Conservation (phyloP, 768 basidiomycete genomes). For the Phlebiopsis gigantea region DNA sequence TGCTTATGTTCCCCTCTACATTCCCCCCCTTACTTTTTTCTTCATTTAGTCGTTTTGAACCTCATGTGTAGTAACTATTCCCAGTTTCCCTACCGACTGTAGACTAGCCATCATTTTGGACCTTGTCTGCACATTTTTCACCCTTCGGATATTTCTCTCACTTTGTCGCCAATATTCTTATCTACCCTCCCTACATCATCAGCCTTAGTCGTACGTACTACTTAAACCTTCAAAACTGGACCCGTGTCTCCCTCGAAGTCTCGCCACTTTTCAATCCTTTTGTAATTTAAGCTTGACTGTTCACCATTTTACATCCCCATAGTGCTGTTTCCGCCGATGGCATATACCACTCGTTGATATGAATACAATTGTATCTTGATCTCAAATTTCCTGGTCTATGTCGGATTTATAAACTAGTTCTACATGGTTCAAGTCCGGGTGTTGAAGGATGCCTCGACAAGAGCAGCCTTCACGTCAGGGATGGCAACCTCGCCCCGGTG, state of each 20-base stretch:
- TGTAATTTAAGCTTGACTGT: background rate
- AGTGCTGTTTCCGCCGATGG: background rate
- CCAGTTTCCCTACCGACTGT: slow-evolving; percentile 6
- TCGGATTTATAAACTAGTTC: background rate
- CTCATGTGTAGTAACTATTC: background rate
- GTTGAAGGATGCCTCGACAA: slow-evolving; percentile 45
- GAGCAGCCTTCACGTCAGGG: slow-evolving; percentile 64
- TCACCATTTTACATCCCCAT: background rate
- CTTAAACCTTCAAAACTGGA: background rate
- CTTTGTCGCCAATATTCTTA: background rate
- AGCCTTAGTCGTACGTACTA: background rate
- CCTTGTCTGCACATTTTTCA: background rate
- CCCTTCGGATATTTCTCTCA: background rate
- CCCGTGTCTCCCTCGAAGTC: background rate
- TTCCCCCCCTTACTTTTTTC: background rate
- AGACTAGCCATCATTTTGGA: slow-evolving; percentile 7
- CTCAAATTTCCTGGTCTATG: background rate
- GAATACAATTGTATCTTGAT: background rate
- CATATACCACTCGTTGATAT: background rate
- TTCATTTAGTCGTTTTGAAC: background rate
- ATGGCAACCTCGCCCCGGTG: slow-evolving; percentile 88
- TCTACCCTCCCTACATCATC: background rate
- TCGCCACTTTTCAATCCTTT: background rate
- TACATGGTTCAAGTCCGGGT: slow-evolving; percentile 28
- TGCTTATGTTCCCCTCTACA: background rate